phyloP scores from a whole-genome alignment of 768 basidiomycete genomes.

The Panaeolus cyanescens region DNA sequence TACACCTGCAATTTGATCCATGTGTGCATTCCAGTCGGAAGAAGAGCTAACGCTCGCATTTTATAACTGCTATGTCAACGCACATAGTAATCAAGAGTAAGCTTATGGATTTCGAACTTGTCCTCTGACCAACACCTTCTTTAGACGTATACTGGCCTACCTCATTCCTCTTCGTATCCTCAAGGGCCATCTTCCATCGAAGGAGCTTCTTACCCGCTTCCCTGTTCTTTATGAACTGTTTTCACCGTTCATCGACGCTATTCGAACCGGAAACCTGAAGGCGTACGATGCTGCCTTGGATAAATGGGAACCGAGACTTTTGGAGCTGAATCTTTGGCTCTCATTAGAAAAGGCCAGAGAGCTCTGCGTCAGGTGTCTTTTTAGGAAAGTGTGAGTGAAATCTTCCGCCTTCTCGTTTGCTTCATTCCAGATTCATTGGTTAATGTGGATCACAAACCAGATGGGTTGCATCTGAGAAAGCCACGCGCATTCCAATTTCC shows the following conservation, averaged over 20 bases:
- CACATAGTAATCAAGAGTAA: slow-evolving; percentile 83
- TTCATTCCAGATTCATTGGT: neutral
- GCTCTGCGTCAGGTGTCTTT: slow-evolving; percentile 80
- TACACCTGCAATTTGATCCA: neutral
- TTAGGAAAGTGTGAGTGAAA: slow-evolving; percentile 68
- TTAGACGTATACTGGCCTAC: slow-evolving; percentile 87
- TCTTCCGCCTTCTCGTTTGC: neutral
- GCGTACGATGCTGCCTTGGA: slow-evolving; percentile 83
- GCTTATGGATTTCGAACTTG: slow-evolving; percentile 20
- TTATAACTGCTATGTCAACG: slow-evolving; percentile 72
- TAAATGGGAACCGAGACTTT: slow-evolving; percentile 66
- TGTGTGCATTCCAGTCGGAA: slow-evolving; percentile 57
- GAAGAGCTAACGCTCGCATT: slow-evolving; percentile 87
- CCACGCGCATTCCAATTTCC: slow-evolving; percentile 76
- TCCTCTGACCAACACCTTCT: slow-evolving; percentile 5
- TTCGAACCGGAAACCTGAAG: slow-evolving; percentile 73
- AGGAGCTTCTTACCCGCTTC: slow-evolving; percentile 68
- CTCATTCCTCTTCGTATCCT: slow-evolving; percentile 89
- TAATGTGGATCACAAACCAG: slow-evolving; percentile 37
- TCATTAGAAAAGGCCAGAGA: slow-evolving; percentile 89
- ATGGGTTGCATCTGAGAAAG: slow-evolving; percentile 77
- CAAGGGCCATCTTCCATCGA: slow-evolving; percentile 83
- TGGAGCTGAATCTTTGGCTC: slow-evolving; percentile 87
- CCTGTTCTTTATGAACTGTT: slow-evolving; percentile 75
- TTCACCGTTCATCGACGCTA: slow-evolving; percentile 78